Conservation (phyloP, 192 early-diverging fungal genomes). For the Diversispora epigaea region DNA sequence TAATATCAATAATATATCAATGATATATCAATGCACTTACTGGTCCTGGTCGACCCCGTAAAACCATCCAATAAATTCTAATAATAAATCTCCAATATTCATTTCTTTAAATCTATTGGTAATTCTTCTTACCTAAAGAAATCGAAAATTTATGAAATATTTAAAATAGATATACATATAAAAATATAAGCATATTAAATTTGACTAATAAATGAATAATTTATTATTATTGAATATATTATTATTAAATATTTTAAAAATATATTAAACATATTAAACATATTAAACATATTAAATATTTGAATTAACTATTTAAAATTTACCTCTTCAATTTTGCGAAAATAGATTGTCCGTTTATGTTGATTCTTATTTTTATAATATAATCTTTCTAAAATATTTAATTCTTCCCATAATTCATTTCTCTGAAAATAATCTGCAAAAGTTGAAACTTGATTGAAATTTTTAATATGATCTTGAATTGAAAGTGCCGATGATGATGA, state of each 20-base stretch:
- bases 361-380: constrained; percentile 54
- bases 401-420: constrained; percentile 45
- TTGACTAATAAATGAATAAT: too few species aligned
- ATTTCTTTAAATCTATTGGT: constrained; percentile 33
- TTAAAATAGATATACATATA: too few species aligned
- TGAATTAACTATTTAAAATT: not conserved
- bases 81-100: constrained; percentile 4
- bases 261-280: not conserved
- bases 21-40: not conserved
- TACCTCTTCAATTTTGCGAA: constrained; percentile 46
- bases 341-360: constrained; percentile 42
- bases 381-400: constrained; percentile 42
- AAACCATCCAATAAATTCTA: constrained; percentile 13
- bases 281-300: not conserved
- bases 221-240: too few species aligned
- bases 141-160: not conserved
- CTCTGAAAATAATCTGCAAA: constrained; percentile 33
- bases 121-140: constrained; percentile 27
- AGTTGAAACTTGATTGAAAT: constrained; percentile 13
- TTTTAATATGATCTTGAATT: not conserved
- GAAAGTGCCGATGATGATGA: not conserved
- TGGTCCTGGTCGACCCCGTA: constrained; percentile 19
- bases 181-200: too few species aligned
- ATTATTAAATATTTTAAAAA: too few species aligned
- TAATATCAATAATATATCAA: not conserved